Evolutionary conservation across 2,329 filamentous ascomycete species (phyloP), one percentile per base, ranked within the genome.

Genomic region (Diaporthe citrichinensis): DNA sequence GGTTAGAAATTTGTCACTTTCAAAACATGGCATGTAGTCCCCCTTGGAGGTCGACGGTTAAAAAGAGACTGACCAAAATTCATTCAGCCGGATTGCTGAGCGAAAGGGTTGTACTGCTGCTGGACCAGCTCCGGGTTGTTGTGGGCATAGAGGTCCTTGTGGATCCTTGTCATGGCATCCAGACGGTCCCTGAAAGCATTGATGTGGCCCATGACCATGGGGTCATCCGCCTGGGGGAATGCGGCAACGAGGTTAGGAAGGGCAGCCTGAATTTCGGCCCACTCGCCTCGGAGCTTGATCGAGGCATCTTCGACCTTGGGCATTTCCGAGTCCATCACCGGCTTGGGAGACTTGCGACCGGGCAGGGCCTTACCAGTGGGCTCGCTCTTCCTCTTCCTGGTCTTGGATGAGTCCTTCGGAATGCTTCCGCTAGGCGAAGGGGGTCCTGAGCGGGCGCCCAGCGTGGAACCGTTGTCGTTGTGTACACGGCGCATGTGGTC

Each of bases 401-500:
- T 86, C 84, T 90, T 90, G 81, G 83, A 78, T 68, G 85, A 81
- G 53, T 84, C 80, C 71, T 84, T 83, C 49, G 78, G 80, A 69
- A 75, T 72, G n/a, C 75, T 74, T 67, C 72, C 77, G 61, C 77
- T 74, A 51, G 79, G 79, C 39, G 80, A 77, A 65, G 78, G 77
- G 36, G 77, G 75, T 41, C 61, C 78, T 44, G 79, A 81, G 46
- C 79, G 80, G 65, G 71, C 53, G 57, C 72, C 61, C 44, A 82
- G 79, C 9, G 81, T 80, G 78, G 84, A 85, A 58, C 87, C 86
- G 76, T 88, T 87, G 81, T 91, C 90, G 79, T 92, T 92, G 87
- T 98, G 96, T 10, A 98, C 96, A 77, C 96, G 93, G 86, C 95
- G 95, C 96, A 98, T 98, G 89, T 98, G 96, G 86, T 98, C 96